Evolutionary conservation across 1,284 basidiomycete species (phyloP), one percentile per base, ranked within the genome.

Genomic region (Moesziomyces globuligerus): DNA sequence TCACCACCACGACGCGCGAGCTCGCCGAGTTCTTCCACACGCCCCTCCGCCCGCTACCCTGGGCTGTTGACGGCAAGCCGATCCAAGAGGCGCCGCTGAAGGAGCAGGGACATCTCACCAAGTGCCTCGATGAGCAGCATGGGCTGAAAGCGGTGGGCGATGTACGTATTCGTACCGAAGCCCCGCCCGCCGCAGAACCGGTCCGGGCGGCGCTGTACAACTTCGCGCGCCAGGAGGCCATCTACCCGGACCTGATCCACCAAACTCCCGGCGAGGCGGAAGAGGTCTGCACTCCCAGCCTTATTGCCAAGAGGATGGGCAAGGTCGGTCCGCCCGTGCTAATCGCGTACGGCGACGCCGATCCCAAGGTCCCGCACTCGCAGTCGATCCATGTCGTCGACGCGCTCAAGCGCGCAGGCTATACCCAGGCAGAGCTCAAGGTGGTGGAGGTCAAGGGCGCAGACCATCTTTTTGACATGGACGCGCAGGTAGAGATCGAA

Each of bases 201-300:
- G 49, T 66, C 1, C 70, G 71, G 6, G 66, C 74, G 3, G 54
- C 62, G 34, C 48, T 75, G 13, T 75, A 73, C 64, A 70, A 66
- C 42, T 74, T 68, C 48, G 67, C 74, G 3, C 58, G 74, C 18
- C 74, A 75, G 26, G 71, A 75, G 50, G 74, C 49, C 24, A 58
- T 21, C 44, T 75, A 67, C 18, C 56, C 74, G 6, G 47, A 36
- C 48, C 53, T 75, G 21, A 65, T 75, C 42, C 44, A 74, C 5
- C 38, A 47, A 17, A 25, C 48, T 11, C 24, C 48, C 1, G 45
- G 50, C 3, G 61, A 73, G 5, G 36, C 51, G 38, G 38, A 39
- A 25, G 18, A 48, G 18, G 45, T 67, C n/a, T 70, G 66, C 40
- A 60, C 67, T 3, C 67, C 71, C 3, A 45, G 48, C 9, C 34